Evolutionary conservation across 768 basidiomycete species (phyloP), one percentile per base, ranked within the genome.

Genomic region (Rhodotorula paludigena): DNA sequence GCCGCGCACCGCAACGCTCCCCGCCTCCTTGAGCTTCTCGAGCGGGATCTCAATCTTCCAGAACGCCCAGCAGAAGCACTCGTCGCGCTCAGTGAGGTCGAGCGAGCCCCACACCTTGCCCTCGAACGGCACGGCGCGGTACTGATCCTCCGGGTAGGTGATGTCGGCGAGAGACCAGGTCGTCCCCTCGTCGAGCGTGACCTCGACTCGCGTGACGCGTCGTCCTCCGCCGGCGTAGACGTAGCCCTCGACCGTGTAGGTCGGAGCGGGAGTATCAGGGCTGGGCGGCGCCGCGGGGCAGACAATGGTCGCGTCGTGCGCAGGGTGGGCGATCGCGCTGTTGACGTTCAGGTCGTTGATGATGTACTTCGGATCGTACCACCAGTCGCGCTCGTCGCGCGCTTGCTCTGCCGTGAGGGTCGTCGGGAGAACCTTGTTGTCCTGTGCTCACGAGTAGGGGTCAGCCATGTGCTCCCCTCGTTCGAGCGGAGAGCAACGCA

Each of bases 211-310:
- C 7, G 81, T 82, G 28, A 87, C 79, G 25, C 85, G 79, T 14
- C 83, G 79, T 7, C 85, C 85, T 11, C 85, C 85, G 18, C 86
- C 86, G 33, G 81, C 79, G 74, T 87, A 87, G 5, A 85, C 85
- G 61, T 86, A 87, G 9, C 86, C 86, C 59, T 80, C 77, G 45
- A 84, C 49, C 8, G 74, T 74, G 72, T 85, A 86, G 5, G 68
- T 74, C 11, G 74, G 70, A 9, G 52, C 15, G 6, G 21, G 6
- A 12, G 18, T 21, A 5, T 25, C 8, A 2, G 44, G n/a, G n/a
- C 28, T 15, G 47, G 11, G 12, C 4, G 63, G 39, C 25, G 67
- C 38, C 21, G 53, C 32, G 39, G 53, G 10, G 2, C 49, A 4
- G 30, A 47, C 52, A 41, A 76, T 59, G 11, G 72, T 76, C 65